These are phyloP conservation scores for Boletus bicolor DNA, from an alignment of 768 basidiomycete genomes.

Conservation along the genomic window DNA sequence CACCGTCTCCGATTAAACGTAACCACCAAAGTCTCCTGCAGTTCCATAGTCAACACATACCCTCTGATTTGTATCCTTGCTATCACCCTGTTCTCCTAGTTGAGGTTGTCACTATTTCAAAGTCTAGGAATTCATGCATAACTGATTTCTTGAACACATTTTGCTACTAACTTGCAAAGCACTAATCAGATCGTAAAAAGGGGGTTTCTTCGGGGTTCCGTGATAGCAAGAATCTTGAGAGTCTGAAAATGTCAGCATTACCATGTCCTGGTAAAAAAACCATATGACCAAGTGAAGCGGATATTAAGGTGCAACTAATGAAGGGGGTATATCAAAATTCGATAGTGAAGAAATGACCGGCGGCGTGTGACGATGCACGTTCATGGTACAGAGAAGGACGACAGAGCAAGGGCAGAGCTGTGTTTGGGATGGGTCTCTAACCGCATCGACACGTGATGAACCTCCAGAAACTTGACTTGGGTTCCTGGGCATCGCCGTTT, in stretches of 20 bases:
- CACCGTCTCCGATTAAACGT: background rate
- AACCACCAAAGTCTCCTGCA: background rate
- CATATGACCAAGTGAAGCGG: conserved; percentile 34
- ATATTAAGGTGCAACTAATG: conserved; percentile 36
- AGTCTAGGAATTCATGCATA: conserved; percentile 2
- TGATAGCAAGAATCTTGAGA: conserved; percentile 23
- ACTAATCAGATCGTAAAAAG: conserved; percentile 31
- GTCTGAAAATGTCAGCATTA: conserved; percentile 28
- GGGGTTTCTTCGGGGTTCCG: conserved; percentile 18
- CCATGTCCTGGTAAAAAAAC: conserved; percentile 27
- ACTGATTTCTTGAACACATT: conserved; percentile 15
- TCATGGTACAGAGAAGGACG: conserved; percentile 22
- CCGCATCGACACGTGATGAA: conserved; percentile 81
- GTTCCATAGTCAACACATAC: background rate
- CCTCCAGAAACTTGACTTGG: conserved; percentile 56
- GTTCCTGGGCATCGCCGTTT: conserved; percentile 50
- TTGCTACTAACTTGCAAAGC: conserved; percentile 29
- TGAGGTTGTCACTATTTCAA: background rate
- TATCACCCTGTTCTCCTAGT: conserved; percentile 1
- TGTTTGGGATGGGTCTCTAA: conserved; percentile 27
- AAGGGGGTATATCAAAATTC: conserved; percentile 36
- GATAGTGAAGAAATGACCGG: conserved; percentile 37
- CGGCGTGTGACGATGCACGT: conserved; percentile 27
- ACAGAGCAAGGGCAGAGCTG: conserved; percentile 18
- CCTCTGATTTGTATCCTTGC: background rate